phyloP scores from a whole-genome alignment of 208 protist species.

The Leptomonas seymouri region DNA sequence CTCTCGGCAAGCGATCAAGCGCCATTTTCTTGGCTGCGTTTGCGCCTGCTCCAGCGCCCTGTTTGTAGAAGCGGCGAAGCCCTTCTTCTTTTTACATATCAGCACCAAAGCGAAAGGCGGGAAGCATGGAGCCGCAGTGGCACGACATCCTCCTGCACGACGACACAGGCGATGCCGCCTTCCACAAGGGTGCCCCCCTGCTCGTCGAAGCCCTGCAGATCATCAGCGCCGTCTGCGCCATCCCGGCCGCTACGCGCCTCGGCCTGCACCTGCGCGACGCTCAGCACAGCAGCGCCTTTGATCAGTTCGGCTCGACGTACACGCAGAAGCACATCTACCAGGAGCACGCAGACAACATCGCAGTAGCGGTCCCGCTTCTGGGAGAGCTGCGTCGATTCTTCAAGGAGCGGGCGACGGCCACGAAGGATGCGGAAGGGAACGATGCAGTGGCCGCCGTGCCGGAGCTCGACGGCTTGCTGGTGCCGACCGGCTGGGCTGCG shows the following conservation, averaged over 20 bases:
- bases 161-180: constrained; percentile 66
- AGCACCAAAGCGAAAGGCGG: no score
- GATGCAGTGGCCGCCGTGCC: constrained; percentile 2
- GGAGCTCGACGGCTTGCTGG: constrained; percentile 23
- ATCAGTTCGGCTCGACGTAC: constrained; percentile 13
- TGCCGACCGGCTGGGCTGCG: constrained; percentile 15
- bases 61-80: no score
- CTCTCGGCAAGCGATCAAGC: no score
- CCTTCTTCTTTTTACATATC: no score
- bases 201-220: constrained; percentile 59
- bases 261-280: constrained; percentile 29
- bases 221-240: constrained; percentile 39
- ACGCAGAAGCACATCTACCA: constrained; percentile 29
- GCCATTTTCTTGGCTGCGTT: no score
- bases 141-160: constrained; percentile 71
- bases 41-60: no score
- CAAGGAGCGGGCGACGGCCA: constrained; percentile 4
- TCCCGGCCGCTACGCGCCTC: constrained; percentile 36
- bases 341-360: constrained; percentile 19
- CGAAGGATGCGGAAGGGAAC: not conserved
- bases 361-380: constrained; percentile 18
- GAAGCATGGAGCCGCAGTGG: constrained; percentile 54
- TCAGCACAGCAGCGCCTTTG: constrained; percentile 10
- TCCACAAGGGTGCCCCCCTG: constrained; percentile 58
- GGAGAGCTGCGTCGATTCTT: constrained; percentile 14